Evolutionary conservation across 768 basidiomycete species (phyloP), one percentile per base, ranked within the genome.

Genomic region (Pleurotus giganteus): DNA sequence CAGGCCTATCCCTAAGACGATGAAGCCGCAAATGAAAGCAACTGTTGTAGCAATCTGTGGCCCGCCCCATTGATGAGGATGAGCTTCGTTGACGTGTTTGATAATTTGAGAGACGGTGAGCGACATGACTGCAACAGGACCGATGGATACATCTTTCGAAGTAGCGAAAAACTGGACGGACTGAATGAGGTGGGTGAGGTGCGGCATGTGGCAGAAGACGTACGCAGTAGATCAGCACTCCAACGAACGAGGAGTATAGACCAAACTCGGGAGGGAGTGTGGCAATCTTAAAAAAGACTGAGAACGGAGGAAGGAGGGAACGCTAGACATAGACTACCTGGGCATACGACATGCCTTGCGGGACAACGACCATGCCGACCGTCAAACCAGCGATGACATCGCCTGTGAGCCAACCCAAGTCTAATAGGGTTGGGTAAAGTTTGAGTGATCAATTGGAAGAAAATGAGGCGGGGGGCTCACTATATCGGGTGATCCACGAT

Each of bases 81-180:
- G 72, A 8, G 67, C 62, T 0, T 73, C 62, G 41, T 87, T 63
- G 50, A 97, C 83, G 31, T 79, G 69, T 12, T 78, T 73, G 65
- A 98, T 90, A 59, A 98, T 85, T 66, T 91, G 84, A 6, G 91
- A 80, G 15, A 86, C 83, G 17, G 90, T 89, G 47, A 97, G 80
- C 2, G 93, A 95, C 94, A 99, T 97, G 66, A 99, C 96, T 6
- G 97, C 96, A 61, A 98, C 96, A 2, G 97, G 97, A 47, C 97
- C 97, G 61, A 99, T 98, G n/a, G 94, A 95, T 37, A 99, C 91
- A 76, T 99, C 97, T 70, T 98, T 98, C 26, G 92, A 92, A 0
- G 97, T 98, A 21, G 94, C 96, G 65, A 98, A 98, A 73, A 97
- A 82, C 88, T 92, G 59, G 6, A 27, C 54, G 27, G 36, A 56